Evolutionary conservation across 179 eudicot species (phyloP).

Genomic region (Carnegiea gigantea): DNA sequence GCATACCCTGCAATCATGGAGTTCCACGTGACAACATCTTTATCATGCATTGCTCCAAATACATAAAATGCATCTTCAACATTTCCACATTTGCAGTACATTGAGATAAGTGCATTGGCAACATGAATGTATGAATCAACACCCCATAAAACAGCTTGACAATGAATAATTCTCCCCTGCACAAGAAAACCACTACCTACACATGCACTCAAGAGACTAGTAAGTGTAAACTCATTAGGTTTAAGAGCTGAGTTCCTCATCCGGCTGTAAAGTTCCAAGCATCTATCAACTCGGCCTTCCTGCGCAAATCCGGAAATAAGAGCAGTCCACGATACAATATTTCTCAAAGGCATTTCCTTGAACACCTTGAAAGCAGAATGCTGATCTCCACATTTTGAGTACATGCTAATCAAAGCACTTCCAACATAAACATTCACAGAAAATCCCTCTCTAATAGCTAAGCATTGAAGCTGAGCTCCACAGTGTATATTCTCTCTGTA

Average conservation of each 20-base stretch:
- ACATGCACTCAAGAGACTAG: slow-evolving; percentile 57
- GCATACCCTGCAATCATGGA: slow-evolving; percentile 65
- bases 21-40: slow-evolving; percentile 63
- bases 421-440: slow-evolving; percentile 43
- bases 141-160: slow-evolving; percentile 43
- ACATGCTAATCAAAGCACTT: slow-evolving; percentile 58
- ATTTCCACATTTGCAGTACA: slow-evolving; percentile 66
- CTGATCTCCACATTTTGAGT: slow-evolving; percentile 52
- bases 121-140: slow-evolving; percentile 46
- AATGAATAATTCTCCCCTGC: slow-evolving; percentile 54
- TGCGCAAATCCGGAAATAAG: slow-evolving; percentile 60
- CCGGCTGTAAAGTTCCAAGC: slow-evolving; percentile 45
- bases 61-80: slow-evolving; percentile 43
- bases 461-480: slow-evolving; percentile 61
- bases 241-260: slow-evolving; percentile 44
- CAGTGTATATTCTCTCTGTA: slow-evolving; percentile 13
- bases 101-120: slow-evolving; percentile 55
- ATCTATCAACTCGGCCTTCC: slow-evolving; percentile 36
- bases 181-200: slow-evolving; percentile 51
- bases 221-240: slow-evolving; percentile 61
- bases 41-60: slow-evolving; percentile 36
- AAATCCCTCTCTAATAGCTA: slow-evolving; percentile 37
- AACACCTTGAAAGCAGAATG: slow-evolving; percentile 48
- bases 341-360: slow-evolving; percentile 48
- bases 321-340: slow-evolving; percentile 71